Percentiles rank a stretch among this genome's conserved stretches.
phyloP scores from a whole-genome alignment of 257 asterid genomes.

The Echium plantagineum region DNA sequence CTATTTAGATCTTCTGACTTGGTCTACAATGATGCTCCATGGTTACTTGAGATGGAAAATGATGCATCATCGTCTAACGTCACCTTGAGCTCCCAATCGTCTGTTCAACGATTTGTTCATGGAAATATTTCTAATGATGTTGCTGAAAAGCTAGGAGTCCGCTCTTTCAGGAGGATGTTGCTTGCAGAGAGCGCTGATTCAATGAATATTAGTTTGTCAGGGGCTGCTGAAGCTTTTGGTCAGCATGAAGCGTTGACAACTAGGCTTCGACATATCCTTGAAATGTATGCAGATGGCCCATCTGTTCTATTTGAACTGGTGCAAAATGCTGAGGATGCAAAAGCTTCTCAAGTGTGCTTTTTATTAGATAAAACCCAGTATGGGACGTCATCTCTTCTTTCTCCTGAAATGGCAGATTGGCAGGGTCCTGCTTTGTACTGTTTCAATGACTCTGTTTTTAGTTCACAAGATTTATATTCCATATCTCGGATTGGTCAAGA shows the following conservation, averaged over 20 bases:
- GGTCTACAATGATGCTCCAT: slow-evolving; percentile 91
- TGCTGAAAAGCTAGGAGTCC: slow-evolving; percentile 95
- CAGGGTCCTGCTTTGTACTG: slow-evolving; percentile 98
- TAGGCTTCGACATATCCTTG: slow-evolving; percentile 90
- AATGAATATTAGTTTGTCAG: slow-evolving; percentile 89
- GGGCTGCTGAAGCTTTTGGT: slow-evolving; percentile 99
- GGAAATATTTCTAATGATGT: slow-evolving; percentile 90
- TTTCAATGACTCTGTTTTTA: slow-evolving; percentile 88
- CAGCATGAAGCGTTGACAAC: slow-evolving; percentile 97
- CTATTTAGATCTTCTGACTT: slow-evolving; percentile 51
- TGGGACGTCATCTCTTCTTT: slow-evolving; percentile 85
- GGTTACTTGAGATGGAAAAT: slow-evolving; percentile 76
- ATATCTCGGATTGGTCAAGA: slow-evolving; percentile 98
- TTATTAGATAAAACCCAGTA: slow-evolving; percentile 87
- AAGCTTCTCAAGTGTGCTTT: slow-evolving; percentile 74
- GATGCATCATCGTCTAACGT: slow-evolving; percentile 36
- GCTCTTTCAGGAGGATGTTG: slow-evolving; percentile 76
- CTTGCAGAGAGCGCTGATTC: slow-evolving; percentile 98
- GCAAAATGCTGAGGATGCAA: slow-evolving; percentile 97
- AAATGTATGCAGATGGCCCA: slow-evolving; percentile 99
- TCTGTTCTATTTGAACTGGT: slow-evolving; percentile 86
- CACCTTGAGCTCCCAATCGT: slow-evolving; percentile 41
- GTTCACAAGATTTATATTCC: slow-evolving; percentile 91
- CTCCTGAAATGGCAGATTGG: slow-evolving; percentile 99
- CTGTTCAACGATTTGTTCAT: slow-evolving; percentile 74